A percentile compares a stretch with the other conserved stretches of the same genome.
phyloP scores from a whole-genome alignment of 2,329 filamentous ascomycete genomes.

The Pyrenochaeta sp. region DNA sequence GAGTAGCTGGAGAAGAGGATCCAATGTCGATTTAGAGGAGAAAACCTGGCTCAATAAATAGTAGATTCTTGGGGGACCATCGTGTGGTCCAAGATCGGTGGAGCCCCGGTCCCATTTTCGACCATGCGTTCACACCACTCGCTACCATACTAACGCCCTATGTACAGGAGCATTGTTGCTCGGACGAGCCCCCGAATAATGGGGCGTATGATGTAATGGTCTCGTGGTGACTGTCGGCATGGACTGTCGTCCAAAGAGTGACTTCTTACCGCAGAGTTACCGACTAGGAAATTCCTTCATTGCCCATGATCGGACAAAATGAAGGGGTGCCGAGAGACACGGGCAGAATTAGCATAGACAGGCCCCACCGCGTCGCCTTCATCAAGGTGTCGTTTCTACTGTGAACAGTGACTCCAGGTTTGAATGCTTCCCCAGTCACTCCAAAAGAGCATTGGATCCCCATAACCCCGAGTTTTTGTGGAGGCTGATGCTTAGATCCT shows the following conservation, averaged over 20 bases:
- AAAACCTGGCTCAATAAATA: constrained; percentile 26
- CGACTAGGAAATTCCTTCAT: constrained; percentile 17
- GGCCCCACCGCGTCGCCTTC: constrained; percentile 17
- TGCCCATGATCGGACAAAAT: constrained; percentile 21
- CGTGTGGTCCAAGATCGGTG: constrained; percentile 24
- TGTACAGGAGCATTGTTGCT: constrained; percentile 20
- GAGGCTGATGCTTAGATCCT: background rate
- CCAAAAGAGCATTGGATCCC: constrained; percentile 5
- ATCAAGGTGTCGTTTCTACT: constrained; percentile 5
- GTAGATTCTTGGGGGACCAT: constrained; percentile 21
- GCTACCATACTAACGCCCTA: constrained; percentile 19
- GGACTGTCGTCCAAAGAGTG: constrained; percentile 7
- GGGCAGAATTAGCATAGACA: constrained; percentile 12
- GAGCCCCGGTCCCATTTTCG: constrained; percentile 28
- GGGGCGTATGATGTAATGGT: constrained; percentile 32
- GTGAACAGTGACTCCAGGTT: constrained; percentile 5
- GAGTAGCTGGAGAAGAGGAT: constrained; percentile 25
- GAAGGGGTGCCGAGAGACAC: constrained; percentile 17
- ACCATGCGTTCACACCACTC: constrained; percentile 20
- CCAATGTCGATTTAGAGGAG: constrained; percentile 28
- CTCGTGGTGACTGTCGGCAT: constrained; percentile 14
- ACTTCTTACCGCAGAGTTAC: constrained; percentile 12
- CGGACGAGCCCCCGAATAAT: constrained; percentile 24
- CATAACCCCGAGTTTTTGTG: background rate
- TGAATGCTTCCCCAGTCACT: too few relatives aligned